These are phyloP conservation scores for Amanita fuliginea DNA, from an alignment of 768 basidiomycete species.

Conservation along the genomic window DNA sequence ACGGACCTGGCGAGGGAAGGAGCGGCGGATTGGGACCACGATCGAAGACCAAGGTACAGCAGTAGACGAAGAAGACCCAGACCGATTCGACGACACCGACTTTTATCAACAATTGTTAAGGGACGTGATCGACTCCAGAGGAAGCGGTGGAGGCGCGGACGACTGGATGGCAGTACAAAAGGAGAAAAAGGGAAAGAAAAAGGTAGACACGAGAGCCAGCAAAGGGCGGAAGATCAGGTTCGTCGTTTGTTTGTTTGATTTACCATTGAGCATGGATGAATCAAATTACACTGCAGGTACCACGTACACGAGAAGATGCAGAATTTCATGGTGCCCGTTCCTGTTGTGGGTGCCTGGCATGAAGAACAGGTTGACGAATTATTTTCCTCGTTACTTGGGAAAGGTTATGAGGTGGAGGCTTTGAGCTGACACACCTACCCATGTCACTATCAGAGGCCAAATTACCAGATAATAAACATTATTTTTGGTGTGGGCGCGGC, in stretches of 20 bases:
- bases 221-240: constrained; percentile 90
- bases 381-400: constrained; percentile 80
- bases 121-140: constrained; percentile 76
- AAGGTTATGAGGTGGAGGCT: constrained; percentile 35
- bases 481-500: too few relatives aligned
- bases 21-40: constrained; percentile 26
- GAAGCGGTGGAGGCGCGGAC: constrained; percentile 30
- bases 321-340: constrained; percentile 93
- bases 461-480: too few relatives aligned
- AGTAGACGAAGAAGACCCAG: constrained; percentile 24
- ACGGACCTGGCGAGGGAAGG: constrained; percentile 40
- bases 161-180: constrained; percentile 60
- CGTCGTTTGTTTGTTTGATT: constrained; percentile 13
- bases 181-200: constrained; percentile 67
- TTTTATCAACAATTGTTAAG: constrained; percentile 89
- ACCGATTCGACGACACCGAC: constrained; percentile 81
- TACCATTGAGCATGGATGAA: background rate
- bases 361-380: constrained; percentile 95
- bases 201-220: constrained; percentile 92
- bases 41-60: constrained; percentile 20
- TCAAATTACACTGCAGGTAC: constrained; percentile 30
- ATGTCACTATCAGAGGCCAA: too few relatives aligned
- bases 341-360: constrained; percentile 66
- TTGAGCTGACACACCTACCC: too few relatives aligned
- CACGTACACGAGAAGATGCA: constrained; percentile 94